Conservation (phyloP, 2,329 filamentous ascomycete genomes). For the Fusarium sp. region DNA sequence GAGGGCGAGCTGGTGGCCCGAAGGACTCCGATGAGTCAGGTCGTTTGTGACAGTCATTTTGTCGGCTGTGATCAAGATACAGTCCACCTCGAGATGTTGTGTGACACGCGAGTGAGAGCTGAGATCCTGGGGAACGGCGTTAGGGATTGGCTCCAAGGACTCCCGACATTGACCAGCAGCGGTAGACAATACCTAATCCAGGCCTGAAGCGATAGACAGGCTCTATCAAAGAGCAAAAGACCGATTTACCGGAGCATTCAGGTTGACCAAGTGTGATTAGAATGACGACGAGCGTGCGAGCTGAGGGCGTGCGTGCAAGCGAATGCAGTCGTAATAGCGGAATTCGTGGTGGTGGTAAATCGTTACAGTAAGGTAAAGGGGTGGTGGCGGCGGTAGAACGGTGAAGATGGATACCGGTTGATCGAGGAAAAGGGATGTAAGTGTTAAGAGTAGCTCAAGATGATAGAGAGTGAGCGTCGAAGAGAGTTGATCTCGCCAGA, state of each 20-base stretch:
- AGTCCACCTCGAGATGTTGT: constrained; percentile 35
- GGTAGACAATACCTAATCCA: constrained; percentile 41
- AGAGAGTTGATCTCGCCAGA: constrained; percentile 40
- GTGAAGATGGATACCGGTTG: constrained; percentile 32
- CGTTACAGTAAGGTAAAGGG: constrained; percentile 3
- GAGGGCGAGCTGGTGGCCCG: constrained; percentile 72
- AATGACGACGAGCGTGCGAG: constrained; percentile 25
- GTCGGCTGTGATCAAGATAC: constrained; percentile 32
- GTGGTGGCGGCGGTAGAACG: constrained; percentile 17
- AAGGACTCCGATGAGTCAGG: constrained; percentile 75
- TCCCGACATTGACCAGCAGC: constrained; percentile 30
- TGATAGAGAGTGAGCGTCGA: constrained; percentile 40
- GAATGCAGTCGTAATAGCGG: constrained; percentile 25
- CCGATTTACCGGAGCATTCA: constrained; percentile 53
- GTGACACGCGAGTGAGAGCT: constrained; percentile 31
- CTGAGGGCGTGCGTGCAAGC: constrained; percentile 21
- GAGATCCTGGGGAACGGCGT: constrained; percentile 34
- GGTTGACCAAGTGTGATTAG: constrained; percentile 35
- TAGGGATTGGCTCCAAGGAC: constrained; percentile 32
- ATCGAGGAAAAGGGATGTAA: constrained; percentile 34
- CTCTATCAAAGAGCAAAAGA: constrained; percentile 52
- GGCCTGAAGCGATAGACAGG: constrained; percentile 45
- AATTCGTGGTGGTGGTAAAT: constrained; percentile 15
- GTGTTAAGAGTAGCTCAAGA: constrained; percentile 36
- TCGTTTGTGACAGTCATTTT: constrained; percentile 85